Percentiles rank a stretch among this genome's conserved stretches.
Evolutionary conservation across 805 yeast species (phyloP).

Genomic region (Hanseniaspora occidentalis): DNA sequence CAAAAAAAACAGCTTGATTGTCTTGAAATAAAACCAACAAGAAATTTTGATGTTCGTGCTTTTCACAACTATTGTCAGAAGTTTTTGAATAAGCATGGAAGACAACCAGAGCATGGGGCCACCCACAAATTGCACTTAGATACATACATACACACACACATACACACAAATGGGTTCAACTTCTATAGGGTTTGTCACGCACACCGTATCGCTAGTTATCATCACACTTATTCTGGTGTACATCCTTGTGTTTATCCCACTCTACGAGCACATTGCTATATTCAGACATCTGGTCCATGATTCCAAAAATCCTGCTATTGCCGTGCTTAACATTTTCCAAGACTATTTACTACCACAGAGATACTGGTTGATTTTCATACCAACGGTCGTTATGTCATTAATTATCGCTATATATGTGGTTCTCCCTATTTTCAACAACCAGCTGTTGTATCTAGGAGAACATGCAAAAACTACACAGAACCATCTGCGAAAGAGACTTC

Average conservation of each 20-base stretch:
- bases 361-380: constrained; percentile 4
- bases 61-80: no score
- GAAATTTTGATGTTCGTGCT: no score
- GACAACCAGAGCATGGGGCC: no score
- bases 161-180: constrained; percentile 2
- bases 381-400: background rate
- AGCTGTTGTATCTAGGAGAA: background rate
- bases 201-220: constrained; percentile 1
- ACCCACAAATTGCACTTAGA: no score
- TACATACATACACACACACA: no score
- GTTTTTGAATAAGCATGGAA: no score
- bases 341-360: constrained; percentile 7
- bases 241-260: constrained; percentile 3
- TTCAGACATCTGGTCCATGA: background rate
- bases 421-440: constrained; percentile 3
- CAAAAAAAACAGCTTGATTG: no score
- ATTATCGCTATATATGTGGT: constrained; percentile 1
- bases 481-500: background rate
- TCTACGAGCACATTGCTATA: no score
- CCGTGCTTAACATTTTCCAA: background rate
- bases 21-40: no score
- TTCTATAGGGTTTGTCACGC: constrained; percentile 5
- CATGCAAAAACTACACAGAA: background rate
- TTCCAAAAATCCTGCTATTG: background rate
- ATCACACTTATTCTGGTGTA: background rate